Evolutionary conservation across 2,329 filamentous ascomycete species (phyloP), one percentile per base, ranked within the genome.

Genomic region (Nemania bipapillata): DNA sequence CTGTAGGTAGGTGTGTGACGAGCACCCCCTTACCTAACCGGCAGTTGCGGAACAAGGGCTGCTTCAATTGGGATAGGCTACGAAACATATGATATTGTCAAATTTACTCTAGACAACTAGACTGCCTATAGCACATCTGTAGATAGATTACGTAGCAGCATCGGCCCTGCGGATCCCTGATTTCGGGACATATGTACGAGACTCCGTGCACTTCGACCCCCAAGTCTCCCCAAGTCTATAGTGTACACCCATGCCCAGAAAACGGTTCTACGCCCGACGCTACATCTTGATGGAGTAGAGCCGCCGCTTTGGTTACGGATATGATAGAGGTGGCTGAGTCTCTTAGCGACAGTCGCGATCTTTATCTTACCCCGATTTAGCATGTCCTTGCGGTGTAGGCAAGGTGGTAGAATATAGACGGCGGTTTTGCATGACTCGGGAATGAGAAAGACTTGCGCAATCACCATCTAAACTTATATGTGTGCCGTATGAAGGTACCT

Each of bases 81-180:
- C 5, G 4, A 20, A 4, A 4, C 20, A 49, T 49, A 49, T 49
- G 45, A 26, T 24, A 12, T 49, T 22, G 4, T 45, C 3, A 15
- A 45, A 45, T 45, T n/a, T 45, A 45, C 40, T 7, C 40, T 45
- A 45, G 11, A 3, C 40, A n/a, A n/a, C n/a, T n/a, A n/a, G n/a
- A n/a, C n/a, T n/a, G n/a, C n/a, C n/a, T n/a, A n/a, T n/a, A n/a
- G n/a, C n/a, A n/a, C n/a, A n/a, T n/a, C n/a, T n/a, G n/a, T n/a
- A n/a, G n/a, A n/a, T 17, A 26, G 50, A 54, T 35, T 30, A 45
- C 57, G 56, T 65, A 53, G 56, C 52, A 56, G 47, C 66, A 61
- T 61, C 62, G 56, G 50, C 49, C 42, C 40, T 45, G 24, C 52
- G 47, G 52, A 54, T 62, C 47, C 35, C 40, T 68, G 62, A 55